Evolutionary conservation across 768 basidiomycete species (phyloP).

Genomic region (Russula lepida): DNA sequence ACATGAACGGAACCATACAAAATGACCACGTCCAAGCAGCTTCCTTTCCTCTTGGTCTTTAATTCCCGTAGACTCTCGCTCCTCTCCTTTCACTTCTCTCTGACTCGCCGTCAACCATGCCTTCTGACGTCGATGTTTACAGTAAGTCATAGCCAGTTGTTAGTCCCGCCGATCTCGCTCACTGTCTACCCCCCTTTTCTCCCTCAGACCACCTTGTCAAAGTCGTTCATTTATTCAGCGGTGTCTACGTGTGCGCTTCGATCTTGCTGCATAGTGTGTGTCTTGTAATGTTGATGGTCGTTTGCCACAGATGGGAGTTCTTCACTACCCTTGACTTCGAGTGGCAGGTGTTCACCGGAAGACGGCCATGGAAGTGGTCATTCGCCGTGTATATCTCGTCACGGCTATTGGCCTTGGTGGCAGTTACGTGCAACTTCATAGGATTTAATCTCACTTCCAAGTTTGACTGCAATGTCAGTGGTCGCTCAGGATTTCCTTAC

Average conservation of each 20-base stretch:
- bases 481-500: neutral
- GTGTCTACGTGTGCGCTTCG: constrained; percentile 14
- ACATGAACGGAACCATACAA: neutral
- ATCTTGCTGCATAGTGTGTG: neutral
- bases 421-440: constrained; percentile 8
- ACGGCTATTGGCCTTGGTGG: constrained; percentile 5
- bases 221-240: constrained; percentile 13
- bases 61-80: neutral
- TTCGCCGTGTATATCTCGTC: constrained; percentile 12
- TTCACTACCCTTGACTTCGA: constrained; percentile 17
- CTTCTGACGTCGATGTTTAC: constrained; percentile 7
- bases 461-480: constrained; percentile 17
- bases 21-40: neutral
- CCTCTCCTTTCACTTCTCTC: neutral
- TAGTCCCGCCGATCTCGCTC: neutral
- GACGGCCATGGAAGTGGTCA: constrained; percentile 20
- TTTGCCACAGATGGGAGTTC: constrained; percentile 17
- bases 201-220: constrained; percentile 10
- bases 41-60: constrained; percentile 12
- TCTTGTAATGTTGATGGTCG: neutral
- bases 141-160: neutral
- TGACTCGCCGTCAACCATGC: neutral
- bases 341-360: constrained; percentile 18
- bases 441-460: constrained; percentile 10
- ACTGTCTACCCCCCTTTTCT: neutral